Evolutionary conservation across 805 yeast species (phyloP).

Genomic region (Hanseniaspora guilliermondii): DNA sequence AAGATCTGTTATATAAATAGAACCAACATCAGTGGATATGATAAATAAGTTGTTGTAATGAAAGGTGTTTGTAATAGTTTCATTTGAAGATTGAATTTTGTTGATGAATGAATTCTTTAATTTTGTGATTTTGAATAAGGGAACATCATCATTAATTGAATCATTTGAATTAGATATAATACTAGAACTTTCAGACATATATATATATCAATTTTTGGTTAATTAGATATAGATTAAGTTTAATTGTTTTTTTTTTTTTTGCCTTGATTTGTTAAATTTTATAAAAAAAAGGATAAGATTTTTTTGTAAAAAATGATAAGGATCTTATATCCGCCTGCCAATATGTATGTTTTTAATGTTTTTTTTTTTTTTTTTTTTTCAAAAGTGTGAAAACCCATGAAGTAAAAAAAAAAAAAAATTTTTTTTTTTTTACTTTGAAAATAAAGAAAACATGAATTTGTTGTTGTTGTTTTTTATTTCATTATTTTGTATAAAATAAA

Average conservation of each 20-base stretch:
- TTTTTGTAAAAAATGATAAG: no score
- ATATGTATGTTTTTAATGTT: neutral
- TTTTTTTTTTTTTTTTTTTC: neutral
- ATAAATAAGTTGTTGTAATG: neutral
- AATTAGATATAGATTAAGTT: neutral
- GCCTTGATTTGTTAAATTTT: no score
- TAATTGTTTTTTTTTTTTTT: neutral
- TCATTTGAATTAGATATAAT: neutral
- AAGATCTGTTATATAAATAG: neutral
- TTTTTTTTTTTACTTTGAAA: neutral
- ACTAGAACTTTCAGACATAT: neutral
- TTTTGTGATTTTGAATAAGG: slow-evolving; percentile 5
- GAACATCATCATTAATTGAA: neutral
- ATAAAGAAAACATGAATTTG: neutral
- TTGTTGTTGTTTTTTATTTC: no score
- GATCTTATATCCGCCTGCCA: no score
- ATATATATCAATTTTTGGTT: neutral
- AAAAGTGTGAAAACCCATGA: neutral
- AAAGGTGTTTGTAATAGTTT: neutral
- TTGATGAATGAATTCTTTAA: neutral
- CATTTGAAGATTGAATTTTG: neutral
- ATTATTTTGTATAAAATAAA: neutral
- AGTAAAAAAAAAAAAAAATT: neutral
- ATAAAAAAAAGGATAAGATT: no score
- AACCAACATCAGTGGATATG: neutral